Evolutionary conservation across 169 alveolate species (phyloP), one percentile per base, ranked within the genome.

Genomic region (Babesia bovis): DNA sequence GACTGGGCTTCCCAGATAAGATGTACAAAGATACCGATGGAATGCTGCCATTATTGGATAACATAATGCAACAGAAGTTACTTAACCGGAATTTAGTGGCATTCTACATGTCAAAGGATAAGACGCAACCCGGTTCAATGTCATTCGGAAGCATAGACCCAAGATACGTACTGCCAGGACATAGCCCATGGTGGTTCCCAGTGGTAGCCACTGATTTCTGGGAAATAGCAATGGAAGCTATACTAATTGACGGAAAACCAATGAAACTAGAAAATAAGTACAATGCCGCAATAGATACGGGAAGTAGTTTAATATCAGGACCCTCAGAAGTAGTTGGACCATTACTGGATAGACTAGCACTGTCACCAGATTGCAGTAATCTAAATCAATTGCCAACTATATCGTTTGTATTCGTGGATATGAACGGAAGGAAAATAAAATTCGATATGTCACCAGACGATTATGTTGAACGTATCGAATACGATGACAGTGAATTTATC

Each of bases 201-300:
- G 93, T 92, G 65, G 87, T 92, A 38, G 87, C 94, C 30, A 84
- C 90, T 17, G 93, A 92, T 49, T 93, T 82, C 85, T 93, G 97
- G 97, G 97, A 94, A 69, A 84, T 94, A 33, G 92, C 84, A 58
- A 66, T 94, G 53, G 83, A 82, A 47, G 92, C 90, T 28, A 66
- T 94, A 44, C 81, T 83, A 65, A 75, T 94, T 28, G 87, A 88
- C 47, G 93, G 87, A 30, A 68, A 83, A 40, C 71, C 85, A 23
- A 60, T 92, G 33, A 71, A 74, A 19, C 63, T 84, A 25, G 82
- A 92, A 41, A 84, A 82, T 19, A 85, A 75, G 42, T 92, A 94
- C 73, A 86, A 91, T 52, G 97, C 96, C n/a, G 97, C 96, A 10
- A 90, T 94, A 17, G 97, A 94, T 78, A 94, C 97, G 13, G 97